Base-by-base conservation (phyloP, 2,329 filamentous ascomycete species). In the Fusarium transvaalense region DNA sequence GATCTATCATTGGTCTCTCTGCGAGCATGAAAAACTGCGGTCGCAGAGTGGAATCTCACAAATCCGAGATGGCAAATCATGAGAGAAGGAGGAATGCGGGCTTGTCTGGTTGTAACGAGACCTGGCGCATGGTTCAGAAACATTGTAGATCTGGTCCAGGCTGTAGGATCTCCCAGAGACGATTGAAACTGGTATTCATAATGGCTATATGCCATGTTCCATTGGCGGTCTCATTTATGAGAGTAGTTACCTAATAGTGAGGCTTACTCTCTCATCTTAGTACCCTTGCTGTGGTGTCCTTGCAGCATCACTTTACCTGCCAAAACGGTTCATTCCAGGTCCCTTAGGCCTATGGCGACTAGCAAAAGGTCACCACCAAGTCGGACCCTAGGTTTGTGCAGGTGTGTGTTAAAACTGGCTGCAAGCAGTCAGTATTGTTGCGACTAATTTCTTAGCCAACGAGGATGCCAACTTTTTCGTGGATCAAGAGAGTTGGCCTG, bases 221-320 rank as follows among this genome's bases (percentile, higher is more conserved):
- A 17, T 2, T 3, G 14, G 12, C 19, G n/a, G 4, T 13, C 46
- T 37, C 25, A 7, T 27, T 15, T 25, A 25, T 25, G 6, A 25
- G 23, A 25, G 5, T 9, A 29, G 8, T 3, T 29, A 29, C 29
- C 29, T 29, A 29, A 3, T 10, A 29, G 10, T 29, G 29, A 5
- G 8, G 34, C 47, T 39, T 29, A 51, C 6, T 29, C 13, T 50
- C 23, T 51, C n/a, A 51, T 51, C 17, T 51, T 17, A 51, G 19
- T 2, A 21, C 37, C n/a, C 47, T 15, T 51, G 47, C 10, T 3
- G 9, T 50, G 23, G 17, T 32, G 31, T 21, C 5, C 43, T 6
- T 47, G 19, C 14, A 47, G 19, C 14, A 47, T 46, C 5, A 8
- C 25, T 45, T 27, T 1, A 12, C n/a, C 43, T 31, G 14, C n/a